These are phyloP conservation scores for Ceratobasidium sp. DNA, from an alignment of 1,284 basidiomycete species.

Conservation along the genomic window DNA sequence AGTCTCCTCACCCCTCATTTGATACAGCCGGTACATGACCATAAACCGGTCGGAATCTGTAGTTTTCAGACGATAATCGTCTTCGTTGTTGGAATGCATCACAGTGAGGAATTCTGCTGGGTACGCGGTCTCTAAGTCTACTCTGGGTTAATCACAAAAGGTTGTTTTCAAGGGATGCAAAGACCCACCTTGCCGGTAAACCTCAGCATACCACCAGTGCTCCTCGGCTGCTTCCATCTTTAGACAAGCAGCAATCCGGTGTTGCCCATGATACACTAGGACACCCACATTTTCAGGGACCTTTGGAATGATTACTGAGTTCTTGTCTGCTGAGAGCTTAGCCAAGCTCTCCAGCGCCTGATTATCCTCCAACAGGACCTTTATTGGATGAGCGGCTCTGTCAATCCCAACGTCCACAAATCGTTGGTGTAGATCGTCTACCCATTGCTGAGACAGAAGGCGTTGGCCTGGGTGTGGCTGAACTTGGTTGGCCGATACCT, in stretches of 20 bases:
- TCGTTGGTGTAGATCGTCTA: not conserved
- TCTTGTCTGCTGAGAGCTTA: not conserved
- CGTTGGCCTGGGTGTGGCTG: not conserved
- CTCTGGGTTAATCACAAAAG: not conserved
- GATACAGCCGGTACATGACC: not conserved
- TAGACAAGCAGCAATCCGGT: not conserved
- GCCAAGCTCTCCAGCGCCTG: not conserved
- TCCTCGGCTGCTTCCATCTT: not conserved
- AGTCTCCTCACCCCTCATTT: not conserved
- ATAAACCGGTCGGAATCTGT: not conserved
- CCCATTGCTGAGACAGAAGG: not conserved
- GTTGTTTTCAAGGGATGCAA: not conserved
- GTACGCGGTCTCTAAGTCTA: not conserved
- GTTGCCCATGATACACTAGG: not conserved
- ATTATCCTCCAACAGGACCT: not conserved
- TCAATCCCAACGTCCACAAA: not conserved
- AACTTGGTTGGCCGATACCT: not conserved
- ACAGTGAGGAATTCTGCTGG: not conserved
- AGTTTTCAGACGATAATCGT: not conserved
- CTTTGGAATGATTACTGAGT: not conserved
- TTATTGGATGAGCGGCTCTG: not conserved
- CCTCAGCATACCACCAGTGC: constrained; percentile 6
- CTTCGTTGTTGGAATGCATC: not conserved
- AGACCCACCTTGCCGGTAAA: not conserved
- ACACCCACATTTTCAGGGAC: not conserved